Evolutionary conservation across 805 yeast species (phyloP), one percentile per base, ranked within the genome.

Genomic region (Lipomyces sp.): DNA sequence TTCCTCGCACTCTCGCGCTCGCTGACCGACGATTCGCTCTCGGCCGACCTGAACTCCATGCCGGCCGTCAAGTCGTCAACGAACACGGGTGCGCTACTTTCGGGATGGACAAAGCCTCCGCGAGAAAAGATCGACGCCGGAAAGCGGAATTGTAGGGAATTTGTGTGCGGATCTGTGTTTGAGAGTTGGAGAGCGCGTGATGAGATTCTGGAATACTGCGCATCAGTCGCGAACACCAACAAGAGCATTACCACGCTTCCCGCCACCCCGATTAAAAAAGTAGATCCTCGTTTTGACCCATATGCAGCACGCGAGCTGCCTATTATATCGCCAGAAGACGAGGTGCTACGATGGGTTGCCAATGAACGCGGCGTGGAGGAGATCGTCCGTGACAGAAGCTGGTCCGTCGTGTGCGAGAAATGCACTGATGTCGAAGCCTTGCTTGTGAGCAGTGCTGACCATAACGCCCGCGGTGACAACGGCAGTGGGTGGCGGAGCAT

Each of bases 241-340:
- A 39, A 61, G 18, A 51, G 53, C 5, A 43, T 42, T 1, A 52
- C 58, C 2, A 47, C 57, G 79, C 80, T 1, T 64, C 61, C 1
- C 61, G 69, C 19, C 63, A 67, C 1, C 64, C 49, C 57, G 79
- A 79, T 1, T 64, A 60, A 1, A 60, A 48, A 4, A 49, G 57
- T n/a, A 48, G 66, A 43, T 63, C 66, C 32, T 72, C 76, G 53
- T 53, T 74, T 21, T 58, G 64, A 34, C 36, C 65, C 39, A 49
- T 76, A 23, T 68, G 68, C 59, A 63, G 70, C 56, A 63, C 65
- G 64, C n/a, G 51, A 34, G 23, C 16, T 48, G n/a, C 47, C 52
- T 2, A 48, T 44, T 61, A 24, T 41, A 19, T 55, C 46, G 18
- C 33, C 45, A 13, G 57, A 54, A 39, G 49, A 53, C 21, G 33